A percentile compares a stretch with the other conserved stretches of the same genome.
phyloP scores from a whole-genome alignment of 1,284 basidiomycete genomes.

The Gymnopus androsaceus region DNA sequence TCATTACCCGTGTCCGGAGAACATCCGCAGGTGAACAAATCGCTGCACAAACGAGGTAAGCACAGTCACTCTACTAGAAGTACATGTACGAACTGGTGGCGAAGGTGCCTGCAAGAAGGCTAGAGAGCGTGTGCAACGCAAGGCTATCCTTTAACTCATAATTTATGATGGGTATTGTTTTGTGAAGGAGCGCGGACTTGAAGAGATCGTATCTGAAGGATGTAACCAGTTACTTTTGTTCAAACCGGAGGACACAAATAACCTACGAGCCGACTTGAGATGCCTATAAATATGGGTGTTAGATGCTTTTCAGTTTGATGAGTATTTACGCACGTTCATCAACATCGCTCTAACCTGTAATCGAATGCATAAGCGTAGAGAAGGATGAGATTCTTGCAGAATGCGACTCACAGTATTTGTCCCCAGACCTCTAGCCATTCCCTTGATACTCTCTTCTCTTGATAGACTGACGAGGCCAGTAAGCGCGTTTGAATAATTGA shows the following conservation, averaged over 20 bases:
- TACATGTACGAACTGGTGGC: conserved; percentile 68
- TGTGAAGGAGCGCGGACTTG: conserved; percentile 66
- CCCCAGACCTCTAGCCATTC: conserved; percentile 75
- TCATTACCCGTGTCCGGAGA: conserved; percentile 77
- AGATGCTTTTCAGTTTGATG: conserved; percentile 12
- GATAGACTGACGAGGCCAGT: conserved; percentile 68
- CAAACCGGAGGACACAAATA: conserved; percentile 8
- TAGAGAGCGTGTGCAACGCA: conserved; percentile 65
- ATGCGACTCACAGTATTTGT: conserved; percentile 68
- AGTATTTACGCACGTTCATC: conserved; percentile 72
- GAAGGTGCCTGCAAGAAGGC: conserved; percentile 77
- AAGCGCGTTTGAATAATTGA: conserved; percentile 78
- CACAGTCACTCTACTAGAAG: not conserved
- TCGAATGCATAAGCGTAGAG: not conserved
- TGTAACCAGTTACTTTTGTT: conserved; percentile 12
- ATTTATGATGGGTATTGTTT: conserved; percentile 57
- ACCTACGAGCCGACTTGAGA: conserved; percentile 89
- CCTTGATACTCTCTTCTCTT: conserved; percentile 69
- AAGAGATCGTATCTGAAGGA: conserved; percentile 80
- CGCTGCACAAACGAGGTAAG: conserved; percentile 43
- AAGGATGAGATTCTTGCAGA: conserved; percentile 14
- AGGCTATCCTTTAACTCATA: conserved; percentile 73
- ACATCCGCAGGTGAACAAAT: conserved; percentile 91
- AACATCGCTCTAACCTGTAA: conserved; percentile 70
- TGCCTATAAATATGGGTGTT: conserved; percentile 39